Evolutionary conservation across 805 yeast genomes (phyloP), one percentile per base, ranked within the genome.

Genomic region (Kodamaea kakaduensis): DNA sequence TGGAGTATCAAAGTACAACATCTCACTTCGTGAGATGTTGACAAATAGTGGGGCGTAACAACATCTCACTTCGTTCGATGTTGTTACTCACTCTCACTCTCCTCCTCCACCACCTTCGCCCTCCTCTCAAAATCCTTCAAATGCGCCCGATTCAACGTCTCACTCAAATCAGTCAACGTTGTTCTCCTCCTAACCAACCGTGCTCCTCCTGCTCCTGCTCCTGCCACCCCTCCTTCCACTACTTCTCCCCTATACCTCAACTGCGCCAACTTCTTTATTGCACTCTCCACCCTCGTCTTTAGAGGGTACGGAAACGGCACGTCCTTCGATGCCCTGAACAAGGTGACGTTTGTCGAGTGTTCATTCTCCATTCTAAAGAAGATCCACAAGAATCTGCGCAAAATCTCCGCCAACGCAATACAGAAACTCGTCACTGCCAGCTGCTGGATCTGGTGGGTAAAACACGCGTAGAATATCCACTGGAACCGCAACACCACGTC

Each of bases 321-420:
- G 42, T 90, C 96, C 39, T 94, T 77, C 7, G 94, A 81, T 0
- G 97, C 97, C 44, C 95, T 73, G 58, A 81, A 84, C 28, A 87
- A 62, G 37, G 78, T 78, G 8, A 88, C 95, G 54, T 90, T 90
- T 0, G 97, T 80, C 31, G 89, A 81, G 58, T 93, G 98, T 58
- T 93, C 97, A 59, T 93, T 93, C 49, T 93, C 98, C 73, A 93
- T 83, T 63, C 98, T 79, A 66, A 93, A 82, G 32, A 84, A 75
- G 6, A 87, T 70, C 98, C 98, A 93, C 9, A 90, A 64, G 47
- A 86, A 83, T 52, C 98, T 71, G 54, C 98, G 73, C 2, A 84
- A 21, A 3, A 87, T 59, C 58, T 93, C 98, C 0, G 93, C 86
- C 18, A 84, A 45, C 0, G 95, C 96, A 32, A 93, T 76, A 33